Conservation (phyloP, 108 stramenopile species). For the Discostella pseudostelligera region DNA sequence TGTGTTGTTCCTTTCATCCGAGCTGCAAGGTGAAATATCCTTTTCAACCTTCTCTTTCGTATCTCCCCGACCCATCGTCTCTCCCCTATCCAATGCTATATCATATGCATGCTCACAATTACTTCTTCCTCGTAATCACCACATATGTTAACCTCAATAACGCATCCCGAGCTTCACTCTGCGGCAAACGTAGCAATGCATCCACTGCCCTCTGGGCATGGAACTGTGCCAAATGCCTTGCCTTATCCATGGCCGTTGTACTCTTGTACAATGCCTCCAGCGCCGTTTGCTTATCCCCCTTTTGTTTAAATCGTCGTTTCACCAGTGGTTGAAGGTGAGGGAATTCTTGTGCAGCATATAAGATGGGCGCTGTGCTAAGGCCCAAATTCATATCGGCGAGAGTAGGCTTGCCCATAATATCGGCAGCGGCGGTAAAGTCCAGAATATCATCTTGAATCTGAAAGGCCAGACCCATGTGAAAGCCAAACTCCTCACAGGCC, state of each 20-base stretch:
- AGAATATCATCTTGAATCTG: constrained; percentile 97
- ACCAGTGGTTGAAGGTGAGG: constrained; percentile 78
- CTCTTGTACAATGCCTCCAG: constrained; percentile 80
- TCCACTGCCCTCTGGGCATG: constrained; percentile 91
- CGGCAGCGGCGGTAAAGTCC: constrained; percentile 90
- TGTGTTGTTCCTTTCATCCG: too few species aligned
- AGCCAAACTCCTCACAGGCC: constrained; percentile 96
- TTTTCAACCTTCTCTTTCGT: too few species aligned
- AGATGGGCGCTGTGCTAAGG: constrained; percentile 94
- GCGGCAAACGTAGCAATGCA: constrained; percentile 83
- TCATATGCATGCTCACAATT: constrained; percentile 12
- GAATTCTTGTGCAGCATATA: constrained; percentile 91
- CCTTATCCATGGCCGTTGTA: constrained; percentile 86
- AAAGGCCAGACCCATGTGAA: constrained; percentile 95
- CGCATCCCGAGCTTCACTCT: constrained; percentile 85
- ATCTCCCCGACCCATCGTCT: too few species aligned
- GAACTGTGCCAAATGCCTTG: constrained; percentile 79
- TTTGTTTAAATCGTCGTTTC: constrained; percentile 90
- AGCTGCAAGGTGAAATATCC: too few species aligned
- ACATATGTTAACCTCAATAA: constrained; percentile 85
- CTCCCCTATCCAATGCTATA: too few species aligned
- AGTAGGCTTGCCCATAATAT: constrained; percentile 82
- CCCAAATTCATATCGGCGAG: constrained; percentile 85
- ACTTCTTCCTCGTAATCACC: constrained; percentile 93
- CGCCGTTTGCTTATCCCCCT: constrained; percentile 90